These are phyloP conservation scores for Conringia planisiliqua DNA, from an alignment of 345 rosid species.

Conservation along the genomic window DNA sequence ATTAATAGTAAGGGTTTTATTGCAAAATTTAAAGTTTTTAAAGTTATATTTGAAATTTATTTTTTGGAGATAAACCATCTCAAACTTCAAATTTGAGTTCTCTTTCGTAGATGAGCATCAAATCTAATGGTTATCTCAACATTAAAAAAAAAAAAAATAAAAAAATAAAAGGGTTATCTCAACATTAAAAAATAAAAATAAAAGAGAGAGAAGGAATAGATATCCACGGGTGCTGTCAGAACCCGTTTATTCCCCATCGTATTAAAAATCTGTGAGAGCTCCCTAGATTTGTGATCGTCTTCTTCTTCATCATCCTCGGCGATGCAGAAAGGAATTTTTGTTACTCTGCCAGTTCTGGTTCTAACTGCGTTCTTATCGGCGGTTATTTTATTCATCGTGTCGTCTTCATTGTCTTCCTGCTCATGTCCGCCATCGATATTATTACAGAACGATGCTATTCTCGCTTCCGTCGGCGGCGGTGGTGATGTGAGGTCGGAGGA, in stretches of 20 bases:
- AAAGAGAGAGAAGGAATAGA: too few species aligned
- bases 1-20: too few species aligned
- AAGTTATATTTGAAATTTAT: too few species aligned
- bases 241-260: slow-evolving; percentile 4
- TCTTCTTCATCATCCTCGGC: slow-evolving; percentile 5
- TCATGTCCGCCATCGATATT: slow-evolving; percentile 45
- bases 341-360: slow-evolving; percentile 59
- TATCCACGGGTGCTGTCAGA: too few species aligned
- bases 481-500: slow-evolving; percentile 16
- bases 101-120: too few species aligned
- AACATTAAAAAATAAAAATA: too few species aligned
- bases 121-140: too few species aligned
- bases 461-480: neutral
- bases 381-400: slow-evolving; percentile 53
- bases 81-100: too few species aligned
- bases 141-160: too few species aligned
- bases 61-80: too few species aligned
- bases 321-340: slow-evolving; percentile 56
- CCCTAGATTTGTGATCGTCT: slow-evolving; percentile 1
- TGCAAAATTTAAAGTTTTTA: too few species aligned
- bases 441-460: neutral
- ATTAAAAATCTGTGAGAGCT: neutral
- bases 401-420: slow-evolving; percentile 57
- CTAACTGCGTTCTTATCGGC: slow-evolving; percentile 54
- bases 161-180: too few species aligned